Percentiles rank a stretch among this genome's conserved stretches.
These are phyloP conservation scores for Pichia californica DNA, from an alignment of 805 yeast species.

Conservation along the genomic window DNA sequence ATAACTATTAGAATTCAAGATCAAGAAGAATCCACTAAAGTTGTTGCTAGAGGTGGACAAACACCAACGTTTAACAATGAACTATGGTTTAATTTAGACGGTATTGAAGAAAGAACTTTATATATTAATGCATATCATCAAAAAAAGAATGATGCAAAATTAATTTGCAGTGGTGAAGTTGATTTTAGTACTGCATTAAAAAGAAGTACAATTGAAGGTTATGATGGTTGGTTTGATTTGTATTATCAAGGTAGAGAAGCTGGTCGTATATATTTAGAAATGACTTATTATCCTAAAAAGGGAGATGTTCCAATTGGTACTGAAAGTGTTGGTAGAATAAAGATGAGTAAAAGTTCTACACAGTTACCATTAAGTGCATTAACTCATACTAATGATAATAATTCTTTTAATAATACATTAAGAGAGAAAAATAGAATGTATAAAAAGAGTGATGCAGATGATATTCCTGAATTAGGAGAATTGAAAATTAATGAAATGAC, in stretches of 20 bases:
- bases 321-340: slow-evolving; percentile 18
- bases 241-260: slow-evolving; percentile 66
- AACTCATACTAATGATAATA: not conserved
- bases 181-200: slow-evolving; percentile 69
- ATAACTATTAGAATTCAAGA: slow-evolving; percentile 77
- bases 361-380: not conserved
- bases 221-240: slow-evolving; percentile 79
- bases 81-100: slow-evolving; percentile 56
- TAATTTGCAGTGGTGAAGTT: slow-evolving; percentile 76
- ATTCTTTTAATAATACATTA: not conserved
- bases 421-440: not conserved
- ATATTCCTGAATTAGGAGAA: slow-evolving; percentile 10
- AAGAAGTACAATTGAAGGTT: slow-evolving; percentile 64
- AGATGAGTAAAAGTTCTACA: slow-evolving; percentile 1
- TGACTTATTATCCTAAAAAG: slow-evolving; percentile 75
- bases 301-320: slow-evolving; percentile 27
- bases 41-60: slow-evolving; percentile 86
- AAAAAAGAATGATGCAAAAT: slow-evolving; percentile 76
- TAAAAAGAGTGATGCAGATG: slow-evolving; percentile 3
- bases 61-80: slow-evolving; percentile 85
- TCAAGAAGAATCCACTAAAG: slow-evolving; percentile 70
- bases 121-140: slow-evolving; percentile 78
- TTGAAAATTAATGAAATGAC: not conserved
- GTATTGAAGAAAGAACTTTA: slow-evolving; percentile 57
- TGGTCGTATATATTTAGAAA: slow-evolving; percentile 82